Percentiles rank a stretch among this genome's conserved stretches.
These are phyloP conservation scores for Fusarium incarnatum DNA, from an alignment of 2,329 filamentous ascomycete genomes.

Conservation along the genomic window DNA sequence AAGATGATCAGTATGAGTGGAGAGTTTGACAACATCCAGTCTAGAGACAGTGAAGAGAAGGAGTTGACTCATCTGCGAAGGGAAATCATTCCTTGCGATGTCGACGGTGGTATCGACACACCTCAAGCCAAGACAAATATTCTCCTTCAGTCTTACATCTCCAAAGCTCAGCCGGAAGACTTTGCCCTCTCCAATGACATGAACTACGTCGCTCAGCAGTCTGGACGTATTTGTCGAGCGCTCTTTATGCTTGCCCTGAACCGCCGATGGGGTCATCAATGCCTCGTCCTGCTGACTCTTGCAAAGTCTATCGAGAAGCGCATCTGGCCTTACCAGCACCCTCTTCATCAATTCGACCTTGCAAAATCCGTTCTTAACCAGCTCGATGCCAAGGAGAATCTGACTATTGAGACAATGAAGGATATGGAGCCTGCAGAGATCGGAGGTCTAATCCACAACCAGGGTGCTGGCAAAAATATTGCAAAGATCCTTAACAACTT, in stretches of 20 bases:
- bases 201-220: constrained; percentile 95
- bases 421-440: constrained; percentile 96
- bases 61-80: constrained; percentile 82
- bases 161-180: constrained; percentile 86
- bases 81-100: constrained; percentile 79
- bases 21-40: constrained; percentile 97
- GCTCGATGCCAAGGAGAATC: constrained; percentile 81
- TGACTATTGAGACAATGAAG: constrained; percentile 83
- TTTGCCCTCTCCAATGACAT: constrained; percentile 93
- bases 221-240: constrained; percentile 91
- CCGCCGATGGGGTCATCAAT: constrained; percentile 94
- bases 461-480: constrained; percentile 85
- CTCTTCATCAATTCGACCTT: constrained; percentile 93
- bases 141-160: constrained; percentile 93
- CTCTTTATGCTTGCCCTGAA: constrained; percentile 98
- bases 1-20: constrained; percentile 98
- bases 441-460: constrained; percentile 89
- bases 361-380: constrained; percentile 85
- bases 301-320: constrained; percentile 98
- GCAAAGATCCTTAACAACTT: constrained; percentile 88
- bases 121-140: constrained; percentile 96
- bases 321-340: constrained; percentile 95
- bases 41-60: constrained; percentile 87
- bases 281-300: constrained; percentile 87
- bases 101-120: constrained; percentile 76